phyloP scores from a whole-genome alignment of 2,329 filamentous ascomycete species.

The Epichloe amarillans region DNA sequence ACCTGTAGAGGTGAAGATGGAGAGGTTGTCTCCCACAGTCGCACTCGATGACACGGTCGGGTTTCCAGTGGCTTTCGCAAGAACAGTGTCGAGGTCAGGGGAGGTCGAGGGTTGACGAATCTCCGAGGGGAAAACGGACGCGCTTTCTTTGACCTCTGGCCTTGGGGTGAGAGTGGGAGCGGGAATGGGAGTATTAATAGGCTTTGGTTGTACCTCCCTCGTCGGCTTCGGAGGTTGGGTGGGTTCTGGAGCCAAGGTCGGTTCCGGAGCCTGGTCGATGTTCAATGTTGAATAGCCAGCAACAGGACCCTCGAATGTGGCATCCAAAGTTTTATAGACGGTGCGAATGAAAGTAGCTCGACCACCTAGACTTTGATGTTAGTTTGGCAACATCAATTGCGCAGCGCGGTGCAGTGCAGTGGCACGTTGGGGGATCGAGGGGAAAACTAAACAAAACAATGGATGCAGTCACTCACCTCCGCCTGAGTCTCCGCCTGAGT shows the following conservation, averaged over 20 bases:
- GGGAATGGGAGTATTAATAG: conserved; percentile 2
- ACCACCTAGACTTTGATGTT: neutral
- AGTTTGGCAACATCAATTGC: neutral
- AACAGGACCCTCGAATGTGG: conserved; percentile 28
- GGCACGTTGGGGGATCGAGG: neutral
- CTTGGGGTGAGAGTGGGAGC: neutral
- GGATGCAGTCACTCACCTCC: conserved; percentile 1
- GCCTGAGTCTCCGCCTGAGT: neutral
- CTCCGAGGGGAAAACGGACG: conserved; percentile 12
- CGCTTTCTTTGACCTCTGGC: conserved; percentile 6
- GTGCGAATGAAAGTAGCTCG: conserved; percentile 20
- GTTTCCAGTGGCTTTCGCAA: conserved; percentile 19
- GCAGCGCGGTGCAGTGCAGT: no score
- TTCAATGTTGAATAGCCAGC: conserved; percentile 27
- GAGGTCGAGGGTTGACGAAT: conserved; percentile 15
- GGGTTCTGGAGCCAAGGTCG: conserved; percentile 1
- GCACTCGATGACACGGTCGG: conserved; percentile 6
- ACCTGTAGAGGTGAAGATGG: conserved; percentile 6
- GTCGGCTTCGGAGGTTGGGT: neutral
- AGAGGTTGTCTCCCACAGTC: conserved; percentile 4
- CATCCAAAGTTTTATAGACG: conserved; percentile 28
- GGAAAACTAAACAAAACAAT: neutral
- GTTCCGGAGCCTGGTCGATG: conserved; percentile 5
- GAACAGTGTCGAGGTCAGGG: conserved; percentile 13
- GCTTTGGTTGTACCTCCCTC: no score